Percentiles rank a stretch among this genome's conserved stretches.
Conservation (phyloP, 495 filamentous ascomycete species). For the Geopyxis carbonaria region DNA sequence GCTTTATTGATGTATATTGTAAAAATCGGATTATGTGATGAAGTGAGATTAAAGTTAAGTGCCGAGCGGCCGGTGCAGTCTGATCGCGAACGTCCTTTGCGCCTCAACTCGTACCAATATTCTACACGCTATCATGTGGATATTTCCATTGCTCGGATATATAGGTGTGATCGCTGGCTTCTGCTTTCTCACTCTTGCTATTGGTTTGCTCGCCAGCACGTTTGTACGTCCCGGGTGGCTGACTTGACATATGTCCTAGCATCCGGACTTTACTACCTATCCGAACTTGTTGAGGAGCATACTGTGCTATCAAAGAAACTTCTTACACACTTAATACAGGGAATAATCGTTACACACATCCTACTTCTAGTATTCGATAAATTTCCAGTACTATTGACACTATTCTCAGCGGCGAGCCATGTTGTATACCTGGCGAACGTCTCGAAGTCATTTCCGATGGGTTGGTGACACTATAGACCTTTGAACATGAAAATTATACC, state of each 20-base stretch:
- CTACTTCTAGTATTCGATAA: slow-evolving; percentile 65
- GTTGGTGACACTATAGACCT: not conserved
- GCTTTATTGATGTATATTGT: too few species aligned
- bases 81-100: too few species aligned
- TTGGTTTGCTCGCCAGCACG: slow-evolving; percentile 40
- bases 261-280: slow-evolving; percentile 93
- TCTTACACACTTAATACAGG: slow-evolving; percentile 69
- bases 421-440: slow-evolving; percentile 71
- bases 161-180: slow-evolving; percentile 77
- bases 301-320: slow-evolving; percentile 79
- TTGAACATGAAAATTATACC: not conserved
- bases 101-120: too few species aligned
- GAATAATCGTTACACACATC: slow-evolving; percentile 54
- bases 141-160: slow-evolving; percentile 78
- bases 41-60: too few species aligned
- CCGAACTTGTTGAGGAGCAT: slow-evolving; percentile 93
- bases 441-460: slow-evolving; percentile 20
- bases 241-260: slow-evolving; percentile 35
- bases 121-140: slow-evolving; percentile 47
- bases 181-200: slow-evolving; percentile 78
- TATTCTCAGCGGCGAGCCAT: slow-evolving; percentile 67
- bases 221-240: not conserved
- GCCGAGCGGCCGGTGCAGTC: too few species aligned
- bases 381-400: slow-evolving; percentile 57
- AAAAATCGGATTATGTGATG: too few species aligned